Evolutionary conservation across 768 basidiomycete genomes (phyloP), one percentile per base, ranked within the genome.

Genomic region (Hortiboletus flavorubellus): DNA sequence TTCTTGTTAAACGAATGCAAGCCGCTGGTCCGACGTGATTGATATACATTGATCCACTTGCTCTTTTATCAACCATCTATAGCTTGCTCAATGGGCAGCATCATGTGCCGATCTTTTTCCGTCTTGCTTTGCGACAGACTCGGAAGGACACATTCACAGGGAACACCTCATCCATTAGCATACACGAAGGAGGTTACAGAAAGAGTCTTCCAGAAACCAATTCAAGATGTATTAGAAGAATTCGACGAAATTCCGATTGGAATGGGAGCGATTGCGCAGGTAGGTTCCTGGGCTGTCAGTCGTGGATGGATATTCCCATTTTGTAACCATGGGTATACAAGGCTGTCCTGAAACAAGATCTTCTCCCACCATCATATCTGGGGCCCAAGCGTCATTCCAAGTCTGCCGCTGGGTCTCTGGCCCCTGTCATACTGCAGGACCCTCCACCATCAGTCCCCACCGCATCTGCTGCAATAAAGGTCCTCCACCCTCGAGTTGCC

Each of bases 71-170:
- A 46, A 56, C 29, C 30, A 33, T 40, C 16, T 51, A 21, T 68
- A 95, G 93, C 81, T 99, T 51, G 90, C 93, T 5, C 97, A 99
- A 81, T 99, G 97, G 97, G 97, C 97, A 8, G 97, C 89, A 15
- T 94, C 95, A 14, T 83, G 97, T 34, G 89, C 87, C 39, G 97
- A 99, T 71, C 77, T 99, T 3, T 98, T 99, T 73, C 93, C 97
- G 3, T 77, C 85, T 21, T 83, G 12, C 83, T 99, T 18, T 99
- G 97, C 71, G 82, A 90, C 52, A 81, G 82, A 54, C 77, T 99
- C 60, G 91, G 91, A 33, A 81, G 85, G 44, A 77, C 98, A 18
- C 97, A 99, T 69, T 98, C 97, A 1, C 86, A 82, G 54, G 93
- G 86, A 58, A 86, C 80, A 60, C 83, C 90, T 0, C 97, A 99